Conservation (phyloP, 805 yeast species). For the Blastobotrys parvus region DNA sequence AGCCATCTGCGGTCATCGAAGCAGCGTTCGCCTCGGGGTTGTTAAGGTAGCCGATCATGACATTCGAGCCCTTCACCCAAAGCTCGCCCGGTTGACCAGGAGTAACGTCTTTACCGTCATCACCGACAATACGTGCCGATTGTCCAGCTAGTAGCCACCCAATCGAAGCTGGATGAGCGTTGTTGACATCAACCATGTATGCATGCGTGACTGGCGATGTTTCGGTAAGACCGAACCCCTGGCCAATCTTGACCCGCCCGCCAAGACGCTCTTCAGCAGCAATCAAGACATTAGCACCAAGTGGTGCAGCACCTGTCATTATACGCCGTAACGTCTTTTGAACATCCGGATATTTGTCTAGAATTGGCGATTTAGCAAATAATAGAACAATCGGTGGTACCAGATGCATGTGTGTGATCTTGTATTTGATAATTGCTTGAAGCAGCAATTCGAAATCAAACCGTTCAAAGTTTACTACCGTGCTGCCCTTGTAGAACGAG, state of each 20-base stretch:
- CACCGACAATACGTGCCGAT: constrained; percentile 41
- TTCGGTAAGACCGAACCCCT: constrained; percentile 35
- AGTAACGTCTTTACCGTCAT: constrained; percentile 37
- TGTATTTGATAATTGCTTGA: constrained; percentile 20
- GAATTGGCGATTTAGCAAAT: constrained; percentile 39
- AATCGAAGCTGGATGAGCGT: constrained; percentile 41
- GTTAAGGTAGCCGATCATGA: constrained; percentile 43
- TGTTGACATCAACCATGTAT: constrained; percentile 30
- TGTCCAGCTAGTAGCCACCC: constrained; percentile 36
- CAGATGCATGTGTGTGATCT: constrained; percentile 33
- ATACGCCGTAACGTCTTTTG: constrained; percentile 33
- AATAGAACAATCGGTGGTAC: constrained; percentile 36
- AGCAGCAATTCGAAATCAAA: constrained; percentile 30
- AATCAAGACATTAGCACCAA: constrained; percentile 19
- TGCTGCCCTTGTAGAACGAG: constrained; percentile 35
- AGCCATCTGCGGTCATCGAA: constrained; percentile 39
- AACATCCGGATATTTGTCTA: constrained; percentile 36
- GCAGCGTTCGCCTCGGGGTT: constrained; percentile 41
- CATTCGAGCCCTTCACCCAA: constrained; percentile 48
- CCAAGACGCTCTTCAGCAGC: constrained; percentile 17
- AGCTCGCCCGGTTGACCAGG: constrained; percentile 47
- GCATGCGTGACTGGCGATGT: constrained; percentile 47
- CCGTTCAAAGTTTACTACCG: constrained; percentile 21
- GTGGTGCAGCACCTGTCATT: constrained; percentile 41
- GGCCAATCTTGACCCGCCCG: constrained; percentile 11